These are phyloP conservation scores for Sporothrix inflata DNA, from an alignment of 2,329 filamentous ascomycete species.

Conservation along the genomic window DNA sequence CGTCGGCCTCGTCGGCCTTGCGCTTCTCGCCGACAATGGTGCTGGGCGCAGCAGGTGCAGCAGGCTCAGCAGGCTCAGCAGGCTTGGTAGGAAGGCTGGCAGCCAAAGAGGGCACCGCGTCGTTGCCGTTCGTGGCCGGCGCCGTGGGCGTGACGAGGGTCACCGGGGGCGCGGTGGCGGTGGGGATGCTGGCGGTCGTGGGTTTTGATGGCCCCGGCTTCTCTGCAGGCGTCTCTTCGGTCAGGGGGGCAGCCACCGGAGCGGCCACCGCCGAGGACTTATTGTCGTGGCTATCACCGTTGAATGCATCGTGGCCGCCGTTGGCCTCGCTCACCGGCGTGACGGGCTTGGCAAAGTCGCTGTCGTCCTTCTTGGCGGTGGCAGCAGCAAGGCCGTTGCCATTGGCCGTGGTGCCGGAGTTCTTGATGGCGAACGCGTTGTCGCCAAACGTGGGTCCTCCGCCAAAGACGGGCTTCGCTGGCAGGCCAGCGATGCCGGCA, in stretches of 20 bases:
- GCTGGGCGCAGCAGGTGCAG: neutral
- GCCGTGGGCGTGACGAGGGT: neutral
- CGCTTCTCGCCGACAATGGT: constrained; percentile 35
- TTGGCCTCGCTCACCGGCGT: constrained; percentile 25
- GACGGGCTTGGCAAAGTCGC: constrained; percentile 23
- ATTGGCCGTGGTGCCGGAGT: too few species aligned
- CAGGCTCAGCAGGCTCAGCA: neutral
- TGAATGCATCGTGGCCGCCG: neutral
- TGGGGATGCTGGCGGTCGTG: constrained; percentile 5
- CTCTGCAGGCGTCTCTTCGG: neutral
- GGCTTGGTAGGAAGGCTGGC: neutral
- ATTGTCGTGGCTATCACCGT: neutral
- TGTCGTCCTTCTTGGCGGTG: neutral
- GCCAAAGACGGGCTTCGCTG: constrained; percentile 1
- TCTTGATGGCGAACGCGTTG: neutral
- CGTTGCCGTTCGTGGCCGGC: constrained; percentile 3
- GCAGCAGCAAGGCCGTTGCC: neutral
- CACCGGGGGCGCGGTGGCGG: neutral
- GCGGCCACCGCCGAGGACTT: neutral
- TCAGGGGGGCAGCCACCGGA: neutral
- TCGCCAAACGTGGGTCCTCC: neutral
- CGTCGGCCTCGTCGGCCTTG: constrained; percentile 33
- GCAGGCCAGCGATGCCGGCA: neutral
- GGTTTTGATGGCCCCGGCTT: constrained; percentile 9
- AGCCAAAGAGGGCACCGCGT: neutral